phyloP scores from a whole-genome alignment of 805 yeast genomes.

The Candida nanaspora region DNA sequence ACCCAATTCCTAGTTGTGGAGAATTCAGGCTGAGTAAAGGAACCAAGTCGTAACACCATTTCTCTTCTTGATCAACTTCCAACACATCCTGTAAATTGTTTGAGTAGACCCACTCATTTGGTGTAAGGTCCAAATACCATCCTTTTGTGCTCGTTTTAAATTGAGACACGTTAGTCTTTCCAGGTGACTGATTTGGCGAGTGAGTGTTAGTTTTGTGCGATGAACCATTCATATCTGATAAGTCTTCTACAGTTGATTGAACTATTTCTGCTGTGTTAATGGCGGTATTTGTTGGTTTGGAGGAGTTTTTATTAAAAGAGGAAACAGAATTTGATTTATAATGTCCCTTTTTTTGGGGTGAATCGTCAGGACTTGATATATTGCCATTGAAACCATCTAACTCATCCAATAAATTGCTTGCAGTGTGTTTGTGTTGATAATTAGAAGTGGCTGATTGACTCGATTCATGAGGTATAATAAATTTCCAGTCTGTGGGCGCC shows the following conservation, averaged over 20 bases:
- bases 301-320: no score
- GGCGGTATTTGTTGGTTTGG: slow-evolving; percentile 8
- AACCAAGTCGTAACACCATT: slow-evolving; percentile 74
- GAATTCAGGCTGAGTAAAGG: slow-evolving; percentile 11
- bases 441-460: background rate
- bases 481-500: slow-evolving; percentile 59
- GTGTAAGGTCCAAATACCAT: slow-evolving; percentile 66
- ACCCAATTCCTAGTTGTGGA: slow-evolving; percentile 8
- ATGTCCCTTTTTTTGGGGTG: background rate
- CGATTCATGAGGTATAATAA: no score
- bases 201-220: no score
- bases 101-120: slow-evolving; percentile 53
- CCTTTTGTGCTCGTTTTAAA: slow-evolving; percentile 12
- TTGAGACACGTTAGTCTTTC: background rate
- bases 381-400: background rate
- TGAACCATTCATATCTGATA: no score
- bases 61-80: slow-evolving; percentile 62
- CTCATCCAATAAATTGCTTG: background rate
- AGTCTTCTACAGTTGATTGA: no score
- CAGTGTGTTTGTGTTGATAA: background rate
- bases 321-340: background rate
- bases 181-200: no score
- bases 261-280: slow-evolving; percentile 10
- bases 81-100: slow-evolving; percentile 45
- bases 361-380: background rate